These are phyloP conservation scores for Pseudogymnoascus sp. DNA, from an alignment of 2,329 filamentous ascomycete species.

Conservation along the genomic window DNA sequence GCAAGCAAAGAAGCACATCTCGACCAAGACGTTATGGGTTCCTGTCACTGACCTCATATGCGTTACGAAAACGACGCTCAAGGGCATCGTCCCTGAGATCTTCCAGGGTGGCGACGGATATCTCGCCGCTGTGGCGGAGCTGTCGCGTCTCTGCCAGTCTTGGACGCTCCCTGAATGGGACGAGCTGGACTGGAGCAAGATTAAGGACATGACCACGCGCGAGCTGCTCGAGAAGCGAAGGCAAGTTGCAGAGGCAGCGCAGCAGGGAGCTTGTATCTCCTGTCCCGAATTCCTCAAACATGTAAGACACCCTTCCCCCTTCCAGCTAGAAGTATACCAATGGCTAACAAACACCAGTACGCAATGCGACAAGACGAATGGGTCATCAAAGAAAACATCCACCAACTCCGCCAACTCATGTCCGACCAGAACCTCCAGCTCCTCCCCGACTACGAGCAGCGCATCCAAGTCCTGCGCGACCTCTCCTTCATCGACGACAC, in stretches of 20 bases:
- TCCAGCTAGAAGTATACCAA: not conserved
- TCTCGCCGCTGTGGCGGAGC: constrained; percentile 54
- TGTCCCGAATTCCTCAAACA: constrained; percentile 84
- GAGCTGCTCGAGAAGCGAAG: constrained; percentile 68
- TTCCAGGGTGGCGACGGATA: constrained; percentile 45
- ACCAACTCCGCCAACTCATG: constrained; percentile 76
- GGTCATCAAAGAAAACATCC: constrained; percentile 91
- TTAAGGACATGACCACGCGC: constrained; percentile 75
- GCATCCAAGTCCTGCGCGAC: constrained; percentile 84
- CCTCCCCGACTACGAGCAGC: constrained; percentile 92
- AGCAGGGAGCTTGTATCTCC: constrained; percentile 54
- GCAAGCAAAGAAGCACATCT: constrained; percentile 57
- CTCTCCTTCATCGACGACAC: constrained; percentile 85
- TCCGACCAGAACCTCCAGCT: constrained; percentile 95
- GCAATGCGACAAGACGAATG: constrained; percentile 96
- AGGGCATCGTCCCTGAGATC: constrained; percentile 51
- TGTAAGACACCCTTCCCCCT: constrained; percentile 43
- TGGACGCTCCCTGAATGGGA: constrained; percentile 74
- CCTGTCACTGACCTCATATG: constrained; percentile 75
- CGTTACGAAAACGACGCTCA: constrained; percentile 61
- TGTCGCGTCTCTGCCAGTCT: constrained; percentile 59
- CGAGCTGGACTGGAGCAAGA: constrained; percentile 71
- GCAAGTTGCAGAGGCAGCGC: constrained; percentile 54
- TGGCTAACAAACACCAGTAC: constrained; percentile 47
- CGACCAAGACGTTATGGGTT: constrained; percentile 59